These are phyloP conservation scores for Parachaetomium inaequale DNA, from an alignment of 495 filamentous ascomycete species.

Conservation along the genomic window DNA sequence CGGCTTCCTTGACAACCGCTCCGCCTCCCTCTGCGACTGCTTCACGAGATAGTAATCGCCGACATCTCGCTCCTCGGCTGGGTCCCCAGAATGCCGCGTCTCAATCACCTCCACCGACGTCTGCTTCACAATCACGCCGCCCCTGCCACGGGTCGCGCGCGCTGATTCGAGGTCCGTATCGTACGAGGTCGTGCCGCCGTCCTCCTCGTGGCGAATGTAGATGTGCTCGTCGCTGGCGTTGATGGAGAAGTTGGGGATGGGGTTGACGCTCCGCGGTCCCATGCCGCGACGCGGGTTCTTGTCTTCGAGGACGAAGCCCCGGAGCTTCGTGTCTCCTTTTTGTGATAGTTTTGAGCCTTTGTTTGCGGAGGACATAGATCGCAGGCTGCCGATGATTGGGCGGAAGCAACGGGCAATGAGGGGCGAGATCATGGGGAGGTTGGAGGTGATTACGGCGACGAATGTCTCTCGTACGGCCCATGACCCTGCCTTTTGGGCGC, in stretches of 20 bases:
- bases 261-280: slow-evolving; percentile 41
- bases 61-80: not conserved
- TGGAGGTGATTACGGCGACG: slow-evolving; percentile 51
- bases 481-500: slow-evolving; percentile 40
- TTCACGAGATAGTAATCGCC: slow-evolving; percentile 28
- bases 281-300: slow-evolving; percentile 42
- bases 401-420: slow-evolving; percentile 38
- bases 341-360: slow-evolving; percentile 27
- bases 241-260: slow-evolving; percentile 44
- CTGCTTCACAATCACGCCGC: slow-evolving; percentile 24
- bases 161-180: slow-evolving; percentile 19
- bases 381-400: slow-evolving; percentile 33
- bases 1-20: not conserved
- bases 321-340: slow-evolving; percentile 18
- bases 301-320: slow-evolving; percentile 33
- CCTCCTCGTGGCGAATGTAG: not conserved
- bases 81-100: slow-evolving; percentile 2
- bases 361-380: slow-evolving; percentile 23
- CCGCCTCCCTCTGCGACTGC: slow-evolving; percentile 18
- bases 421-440: slow-evolving; percentile 52
- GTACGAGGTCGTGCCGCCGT: not conserved
- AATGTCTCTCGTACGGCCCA: slow-evolving; percentile 54
- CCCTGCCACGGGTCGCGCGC: too few relatives aligned
- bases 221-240: slow-evolving; percentile 51
- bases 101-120: slow-evolving; percentile 25